Conservation (phyloP, 495 filamentous ascomycete species). For the Aspergillus mulundensis region DNA sequence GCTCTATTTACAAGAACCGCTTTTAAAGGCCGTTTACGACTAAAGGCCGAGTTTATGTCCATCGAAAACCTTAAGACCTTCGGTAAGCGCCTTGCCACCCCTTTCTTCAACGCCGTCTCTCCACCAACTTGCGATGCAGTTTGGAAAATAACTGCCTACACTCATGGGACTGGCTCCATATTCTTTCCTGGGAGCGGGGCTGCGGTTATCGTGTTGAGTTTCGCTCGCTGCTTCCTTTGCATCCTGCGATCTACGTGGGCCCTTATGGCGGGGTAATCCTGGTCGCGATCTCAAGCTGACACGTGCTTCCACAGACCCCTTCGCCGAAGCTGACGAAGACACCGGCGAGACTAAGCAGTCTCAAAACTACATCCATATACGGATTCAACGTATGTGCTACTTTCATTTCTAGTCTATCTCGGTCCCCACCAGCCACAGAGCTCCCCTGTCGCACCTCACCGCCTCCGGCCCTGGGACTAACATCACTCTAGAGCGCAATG, state of each 20-base stretch:
- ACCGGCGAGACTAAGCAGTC: slow-evolving; percentile 87
- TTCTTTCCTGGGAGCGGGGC: not conserved
- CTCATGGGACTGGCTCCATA: not conserved
- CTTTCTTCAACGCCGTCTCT: not conserved
- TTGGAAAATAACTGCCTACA: not conserved
- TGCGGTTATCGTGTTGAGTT: not conserved
- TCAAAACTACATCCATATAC: slow-evolving; percentile 99
- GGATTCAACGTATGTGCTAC: slow-evolving; percentile 87
- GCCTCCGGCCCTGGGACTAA: slow-evolving; percentile 23
- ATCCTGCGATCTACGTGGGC: slow-evolving; percentile 11
- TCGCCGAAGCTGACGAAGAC: slow-evolving; percentile 99
- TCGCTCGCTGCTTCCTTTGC: not conserved
- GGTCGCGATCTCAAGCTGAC: slow-evolving; percentile 35
- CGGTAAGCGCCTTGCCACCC: slow-evolving; percentile 63
- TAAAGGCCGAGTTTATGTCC: slow-evolving; percentile 89
- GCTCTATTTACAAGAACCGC: slow-evolving; percentile 32
- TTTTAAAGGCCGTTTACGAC: slow-evolving; percentile 42
- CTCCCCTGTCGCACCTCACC: slow-evolving; percentile 1
- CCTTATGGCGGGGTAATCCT: slow-evolving; percentile 37
- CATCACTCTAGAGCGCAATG: slow-evolving; percentile 83
- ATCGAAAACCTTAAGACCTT: slow-evolving; percentile 99
- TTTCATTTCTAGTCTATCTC: not conserved
- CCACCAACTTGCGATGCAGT: not conserved
- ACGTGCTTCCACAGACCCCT: slow-evolving; percentile 72
- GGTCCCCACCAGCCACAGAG: not conserved